Percentiles rank a stretch among this genome's conserved stretches.
Conservation (phyloP, 768 basidiomycete genomes). For the Megacollybia marginata region DNA sequence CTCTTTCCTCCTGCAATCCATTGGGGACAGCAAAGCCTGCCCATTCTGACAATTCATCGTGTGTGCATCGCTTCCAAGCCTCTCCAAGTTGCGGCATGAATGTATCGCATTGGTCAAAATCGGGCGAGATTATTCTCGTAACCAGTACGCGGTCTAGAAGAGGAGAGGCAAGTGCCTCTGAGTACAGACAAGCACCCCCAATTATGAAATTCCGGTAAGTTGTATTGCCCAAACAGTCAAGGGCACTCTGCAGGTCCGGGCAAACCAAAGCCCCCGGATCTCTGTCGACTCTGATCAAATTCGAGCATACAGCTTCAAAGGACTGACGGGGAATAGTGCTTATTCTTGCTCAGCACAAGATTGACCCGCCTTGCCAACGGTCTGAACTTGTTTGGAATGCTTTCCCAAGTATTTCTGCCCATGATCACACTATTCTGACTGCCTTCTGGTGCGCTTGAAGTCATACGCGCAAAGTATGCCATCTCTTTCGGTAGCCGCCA, state of each 20-base stretch:
- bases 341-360: conserved; percentile 57
- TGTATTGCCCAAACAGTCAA: conserved; percentile 6
- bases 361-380: conserved; percentile 76
- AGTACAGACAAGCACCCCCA: conserved; percentile 86
- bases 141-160: conserved; percentile 79
- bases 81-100: conserved; percentile 71
- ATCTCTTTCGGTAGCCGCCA: conserved; percentile 89
- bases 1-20: conserved; percentile 77
- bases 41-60: conserved; percentile 68
- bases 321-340: conserved; percentile 11
- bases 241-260: neutral
- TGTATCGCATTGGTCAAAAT: conserved; percentile 79
- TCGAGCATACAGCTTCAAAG: neutral
- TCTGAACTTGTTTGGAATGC: conserved; percentile 78
- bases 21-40: conserved; percentile 70
- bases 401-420: conserved; percentile 98
- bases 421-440: conserved; percentile 76
- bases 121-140: conserved; percentile 71
- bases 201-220: conserved; percentile 74
- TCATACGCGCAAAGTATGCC: conserved; percentile 85
- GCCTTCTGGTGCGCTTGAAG: conserved; percentile 49
- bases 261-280: neutral
- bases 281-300: too few relatives aligned
- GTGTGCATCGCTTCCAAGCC: conserved; percentile 53
- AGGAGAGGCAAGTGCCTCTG: conserved; percentile 43